A percentile compares a stretch with the other conserved stretches of the same genome.
phyloP scores from a whole-genome alignment of 2,329 filamentous ascomycete species.

The Fusarium sp. region DNA sequence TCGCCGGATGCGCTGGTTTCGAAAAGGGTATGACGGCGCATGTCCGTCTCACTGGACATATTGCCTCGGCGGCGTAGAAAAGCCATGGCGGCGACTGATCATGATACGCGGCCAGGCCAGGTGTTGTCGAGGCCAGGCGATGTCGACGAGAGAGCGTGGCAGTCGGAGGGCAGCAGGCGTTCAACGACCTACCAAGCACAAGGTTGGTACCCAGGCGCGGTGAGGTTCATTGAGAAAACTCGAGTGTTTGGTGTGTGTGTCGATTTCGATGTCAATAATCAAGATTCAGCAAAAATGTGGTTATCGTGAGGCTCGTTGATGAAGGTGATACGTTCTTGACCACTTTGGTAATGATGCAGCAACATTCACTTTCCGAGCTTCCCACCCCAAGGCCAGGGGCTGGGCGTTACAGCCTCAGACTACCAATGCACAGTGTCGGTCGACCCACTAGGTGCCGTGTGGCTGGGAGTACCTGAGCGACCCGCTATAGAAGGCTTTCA shows the following conservation, averaged over 20 bases:
- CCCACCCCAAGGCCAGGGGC: constrained; percentile 35
- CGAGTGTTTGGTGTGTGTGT: constrained; percentile 1
- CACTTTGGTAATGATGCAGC: constrained; percentile 25
- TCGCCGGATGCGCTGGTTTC: constrained; percentile 46
- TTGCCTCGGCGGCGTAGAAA: constrained; percentile 70
- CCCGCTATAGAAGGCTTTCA: constrained; percentile 31
- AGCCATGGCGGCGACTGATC: constrained; percentile 60
- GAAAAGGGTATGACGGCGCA: constrained; percentile 61
- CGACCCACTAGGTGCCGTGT: constrained; percentile 31
- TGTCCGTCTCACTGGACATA: constrained; percentile 67
- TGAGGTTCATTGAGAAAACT: constrained; percentile 38
- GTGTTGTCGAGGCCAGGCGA: constrained; percentile 33
- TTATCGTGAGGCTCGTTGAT: constrained; percentile 23
- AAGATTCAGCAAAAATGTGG: constrained; percentile 9
- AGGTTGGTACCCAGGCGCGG: constrained; percentile 34
- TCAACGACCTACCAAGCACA: constrained; percentile 42
- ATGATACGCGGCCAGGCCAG: constrained; percentile 49
- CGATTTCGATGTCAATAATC: constrained; percentile 3
- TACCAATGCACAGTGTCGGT: constrained; percentile 35
- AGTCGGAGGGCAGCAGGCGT: constrained; percentile 35
- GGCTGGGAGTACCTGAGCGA: constrained; percentile 36
- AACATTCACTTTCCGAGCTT: constrained; percentile 35
- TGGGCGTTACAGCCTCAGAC: constrained; percentile 37
- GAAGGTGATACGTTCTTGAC: constrained; percentile 30
- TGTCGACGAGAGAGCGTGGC: constrained; percentile 22